phyloP scores from a whole-genome alignment of 108 stramenopile species.

The Nitzschia sp. region DNA sequence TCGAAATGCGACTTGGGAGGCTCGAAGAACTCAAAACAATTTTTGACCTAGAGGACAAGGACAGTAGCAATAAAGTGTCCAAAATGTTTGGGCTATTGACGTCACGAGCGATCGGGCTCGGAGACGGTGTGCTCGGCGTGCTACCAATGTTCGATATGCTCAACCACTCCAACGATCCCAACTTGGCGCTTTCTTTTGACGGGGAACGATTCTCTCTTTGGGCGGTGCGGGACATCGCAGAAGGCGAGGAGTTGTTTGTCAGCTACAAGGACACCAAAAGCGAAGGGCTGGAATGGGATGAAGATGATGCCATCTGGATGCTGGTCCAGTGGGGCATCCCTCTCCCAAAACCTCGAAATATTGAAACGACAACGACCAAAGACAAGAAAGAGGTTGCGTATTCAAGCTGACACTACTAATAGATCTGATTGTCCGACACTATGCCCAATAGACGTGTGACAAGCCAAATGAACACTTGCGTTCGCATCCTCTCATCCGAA shows the following conservation, averaged over 20 bases:
- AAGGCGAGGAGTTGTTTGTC: constrained; percentile 37
- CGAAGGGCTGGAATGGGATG: constrained; percentile 14
- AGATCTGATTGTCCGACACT: constrained; percentile 3
- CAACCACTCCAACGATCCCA: constrained; percentile 47
- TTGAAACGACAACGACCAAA: background rate
- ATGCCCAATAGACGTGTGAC: constrained; percentile 79
- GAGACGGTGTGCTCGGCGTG: constrained; percentile 30
- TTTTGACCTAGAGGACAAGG: background rate
- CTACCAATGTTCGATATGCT: constrained; percentile 65
- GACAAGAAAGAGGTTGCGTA: too few relatives aligned
- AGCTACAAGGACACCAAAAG: background rate
- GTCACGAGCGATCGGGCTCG: constrained; percentile 45
- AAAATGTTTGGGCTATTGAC: constrained; percentile 36
- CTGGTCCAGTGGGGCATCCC: constrained; percentile 54
- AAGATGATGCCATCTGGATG: constrained; percentile 45
- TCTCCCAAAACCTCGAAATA: background rate
- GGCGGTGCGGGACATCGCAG: constrained; percentile 27
- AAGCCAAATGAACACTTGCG: constrained; percentile 40
- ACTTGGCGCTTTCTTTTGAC: constrained; percentile 35
- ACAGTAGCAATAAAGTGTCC: constrained; percentile 12
- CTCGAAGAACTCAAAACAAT: constrained; percentile 32
- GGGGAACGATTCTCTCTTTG: constrained; percentile 30
- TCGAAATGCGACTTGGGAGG: constrained; percentile 35
- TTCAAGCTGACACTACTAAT: too few relatives aligned
- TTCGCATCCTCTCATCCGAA: constrained; percentile 58